A percentile compares a stretch with the other conserved stretches of the same genome.
Conservation (phyloP, 2,329 filamentous ascomycete species). For the Lecanosticta acicola region DNA sequence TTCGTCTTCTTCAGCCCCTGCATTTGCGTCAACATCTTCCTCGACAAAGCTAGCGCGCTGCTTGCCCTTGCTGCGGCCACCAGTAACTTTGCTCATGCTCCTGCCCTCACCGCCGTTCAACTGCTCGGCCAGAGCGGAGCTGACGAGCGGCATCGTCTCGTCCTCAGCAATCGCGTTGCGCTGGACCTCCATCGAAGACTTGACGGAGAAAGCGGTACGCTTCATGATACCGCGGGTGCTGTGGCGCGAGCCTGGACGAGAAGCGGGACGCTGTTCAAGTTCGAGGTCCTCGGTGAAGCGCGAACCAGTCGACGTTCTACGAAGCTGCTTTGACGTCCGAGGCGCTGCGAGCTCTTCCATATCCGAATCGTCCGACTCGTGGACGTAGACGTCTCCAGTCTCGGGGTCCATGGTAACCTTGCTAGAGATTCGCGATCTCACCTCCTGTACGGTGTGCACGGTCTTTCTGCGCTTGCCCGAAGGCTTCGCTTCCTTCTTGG, state of each 20-base stretch:
- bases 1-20: not conserved
- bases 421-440: not conserved
- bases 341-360: conserved; percentile 11
- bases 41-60: not conserved
- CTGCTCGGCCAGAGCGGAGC: not conserved
- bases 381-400: not conserved
- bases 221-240: conserved; percentile 10
- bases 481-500: conserved; percentile 3
- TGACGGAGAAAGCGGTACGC: conserved; percentile 14
- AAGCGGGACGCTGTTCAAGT: conserved; percentile 9
- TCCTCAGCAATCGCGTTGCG: conserved; percentile 11
- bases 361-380: conserved; percentile 9
- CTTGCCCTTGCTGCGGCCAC: not conserved
- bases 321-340: conserved; percentile 8
- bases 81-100: conserved; percentile 5
- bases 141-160: not conserved
- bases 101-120: conserved; percentile 2
- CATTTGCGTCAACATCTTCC: not conserved
- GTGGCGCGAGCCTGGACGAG: conserved; percentile 7
- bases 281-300: conserved; percentile 18
- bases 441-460: conserved; percentile 4
- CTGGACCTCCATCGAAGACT: conserved; percentile 9
- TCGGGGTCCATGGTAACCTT: not conserved
- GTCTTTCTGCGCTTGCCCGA: conserved; percentile 11
- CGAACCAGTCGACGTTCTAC: conserved; percentile 19